phyloP scores from a whole-genome alignment of 2,329 filamentous ascomycete species.

The Taxawa tesnikishii region DNA sequence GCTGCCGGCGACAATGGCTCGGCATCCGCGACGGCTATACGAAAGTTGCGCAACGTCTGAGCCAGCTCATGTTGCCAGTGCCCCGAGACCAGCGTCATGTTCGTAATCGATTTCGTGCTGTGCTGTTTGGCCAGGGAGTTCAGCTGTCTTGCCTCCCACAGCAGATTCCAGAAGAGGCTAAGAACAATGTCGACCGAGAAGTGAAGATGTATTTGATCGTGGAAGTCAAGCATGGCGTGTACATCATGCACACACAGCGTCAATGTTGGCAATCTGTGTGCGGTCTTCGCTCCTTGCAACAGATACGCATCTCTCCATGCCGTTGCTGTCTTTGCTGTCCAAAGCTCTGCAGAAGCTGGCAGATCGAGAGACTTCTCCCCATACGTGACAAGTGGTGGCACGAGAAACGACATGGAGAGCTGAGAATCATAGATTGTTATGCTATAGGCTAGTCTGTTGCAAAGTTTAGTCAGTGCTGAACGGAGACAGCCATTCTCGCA shows the following conservation, averaged over 20 bases:
- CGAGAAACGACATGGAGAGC: conserved; percentile 1
- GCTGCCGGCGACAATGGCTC: not conserved
- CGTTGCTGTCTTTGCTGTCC: conserved; percentile 2
- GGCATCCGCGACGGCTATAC: not conserved
- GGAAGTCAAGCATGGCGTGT: not conserved
- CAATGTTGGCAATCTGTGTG: not conserved
- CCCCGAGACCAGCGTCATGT: not conserved
- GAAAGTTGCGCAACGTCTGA: conserved; percentile 2
- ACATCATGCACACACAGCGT: conserved; percentile 1
- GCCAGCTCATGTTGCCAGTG: conserved; percentile 3
- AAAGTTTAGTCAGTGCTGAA: not conserved
- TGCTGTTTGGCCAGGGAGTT: not conserved
- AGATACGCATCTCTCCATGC: conserved; percentile 1
- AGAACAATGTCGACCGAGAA: conserved; percentile 1
- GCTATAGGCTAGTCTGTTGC: not conserved
- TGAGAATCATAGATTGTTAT: not conserved
- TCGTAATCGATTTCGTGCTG: not conserved
- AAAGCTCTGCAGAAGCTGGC: not conserved
- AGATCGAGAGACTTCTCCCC: conserved; percentile 2
- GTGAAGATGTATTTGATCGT: not conserved
- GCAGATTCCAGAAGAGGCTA: conserved; percentile 2
- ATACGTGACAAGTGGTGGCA: not conserved
- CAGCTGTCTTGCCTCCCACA: conserved; percentile 2
- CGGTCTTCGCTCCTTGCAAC: not conserved
- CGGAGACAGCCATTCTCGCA: too few species aligned